phyloP scores from a whole-genome alignment of 106 monocot species.

The Phalaenopsis equestris region DNA sequence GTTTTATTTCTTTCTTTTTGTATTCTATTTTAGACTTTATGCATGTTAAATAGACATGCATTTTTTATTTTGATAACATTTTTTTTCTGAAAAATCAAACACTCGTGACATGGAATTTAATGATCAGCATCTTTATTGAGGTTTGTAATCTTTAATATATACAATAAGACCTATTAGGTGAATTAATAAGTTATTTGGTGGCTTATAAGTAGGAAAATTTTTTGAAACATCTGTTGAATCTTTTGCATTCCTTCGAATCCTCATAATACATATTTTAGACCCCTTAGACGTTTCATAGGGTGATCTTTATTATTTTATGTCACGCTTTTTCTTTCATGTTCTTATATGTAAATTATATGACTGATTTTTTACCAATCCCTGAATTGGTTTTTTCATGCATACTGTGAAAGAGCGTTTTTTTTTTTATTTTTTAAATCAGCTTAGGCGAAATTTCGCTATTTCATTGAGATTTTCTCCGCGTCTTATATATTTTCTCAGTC shows the following conservation, averaged over 20 bases:
- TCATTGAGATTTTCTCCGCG: constrained; percentile 9
- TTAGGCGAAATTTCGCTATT: constrained; percentile 16
- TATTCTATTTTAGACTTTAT: too few species aligned
- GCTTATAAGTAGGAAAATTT: neutral
- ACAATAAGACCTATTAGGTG: neutral
- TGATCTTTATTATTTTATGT: neutral
- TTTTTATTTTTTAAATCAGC: neutral
- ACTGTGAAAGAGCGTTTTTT: neutral
- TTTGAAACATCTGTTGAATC: neutral
- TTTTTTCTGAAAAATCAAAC: neutral
- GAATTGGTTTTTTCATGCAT: constrained; percentile 5
- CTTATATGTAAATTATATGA: neutral
- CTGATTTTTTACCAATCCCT: neutral
- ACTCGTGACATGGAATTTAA: neutral
- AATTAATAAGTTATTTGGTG: neutral
- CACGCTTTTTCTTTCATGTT: neutral
- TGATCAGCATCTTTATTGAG: neutral
- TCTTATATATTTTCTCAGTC: constrained; percentile 9
- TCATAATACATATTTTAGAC: neutral
- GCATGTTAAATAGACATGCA: neutral
- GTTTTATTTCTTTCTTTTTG: too few species aligned
- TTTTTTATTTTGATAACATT: neutral
- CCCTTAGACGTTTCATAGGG: neutral
- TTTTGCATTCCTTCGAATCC: neutral
- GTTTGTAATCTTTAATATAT: neutral